Conservation (phyloP, 2,329 filamentous ascomycete species). For the Pezicula carpinea region DNA sequence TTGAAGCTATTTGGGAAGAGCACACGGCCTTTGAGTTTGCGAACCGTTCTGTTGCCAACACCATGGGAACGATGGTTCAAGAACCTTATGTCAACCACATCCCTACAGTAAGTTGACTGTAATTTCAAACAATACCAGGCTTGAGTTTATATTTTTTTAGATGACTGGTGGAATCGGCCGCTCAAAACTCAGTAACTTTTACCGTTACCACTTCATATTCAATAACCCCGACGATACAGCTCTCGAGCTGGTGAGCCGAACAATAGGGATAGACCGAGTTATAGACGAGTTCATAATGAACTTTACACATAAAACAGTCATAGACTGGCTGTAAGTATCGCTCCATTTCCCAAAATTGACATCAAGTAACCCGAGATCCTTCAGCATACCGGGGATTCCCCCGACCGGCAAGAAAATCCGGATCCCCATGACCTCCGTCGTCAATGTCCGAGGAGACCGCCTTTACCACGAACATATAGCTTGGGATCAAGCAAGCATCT, state of each 20-base stretch:
- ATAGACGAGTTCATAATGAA: conserved; percentile 66
- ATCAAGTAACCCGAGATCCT: no score
- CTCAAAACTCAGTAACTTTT: conserved; percentile 58
- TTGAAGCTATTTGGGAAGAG: conserved; percentile 76
- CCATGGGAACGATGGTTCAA: conserved; percentile 77
- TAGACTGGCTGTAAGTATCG: conserved; percentile 64
- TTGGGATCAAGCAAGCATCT: conserved; percentile 63
- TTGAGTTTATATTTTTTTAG: conserved; percentile 3
- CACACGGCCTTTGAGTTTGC: conserved; percentile 69
- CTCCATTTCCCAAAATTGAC: neutral
- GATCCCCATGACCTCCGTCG: conserved; percentile 61
- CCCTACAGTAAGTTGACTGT: conserved; percentile 49
- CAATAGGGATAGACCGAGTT: conserved; percentile 66
- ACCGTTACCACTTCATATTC: conserved; percentile 70
- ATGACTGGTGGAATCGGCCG: conserved; percentile 63
- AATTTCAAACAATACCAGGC: neutral
- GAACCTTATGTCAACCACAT: conserved; percentile 78
- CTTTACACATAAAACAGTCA: conserved; percentile 56
- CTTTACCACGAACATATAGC: conserved; percentile 67
- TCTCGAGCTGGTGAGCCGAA: conserved; percentile 67
- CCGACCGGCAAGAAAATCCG: conserved; percentile 48
- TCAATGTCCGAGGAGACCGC: conserved; percentile 63
- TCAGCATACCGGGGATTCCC: conserved; percentile 53
- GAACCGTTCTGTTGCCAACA: conserved; percentile 62
- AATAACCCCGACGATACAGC: conserved; percentile 63